Conservation (phyloP, 345 rosid species). For the Bretschneidera sinensis region DNA sequence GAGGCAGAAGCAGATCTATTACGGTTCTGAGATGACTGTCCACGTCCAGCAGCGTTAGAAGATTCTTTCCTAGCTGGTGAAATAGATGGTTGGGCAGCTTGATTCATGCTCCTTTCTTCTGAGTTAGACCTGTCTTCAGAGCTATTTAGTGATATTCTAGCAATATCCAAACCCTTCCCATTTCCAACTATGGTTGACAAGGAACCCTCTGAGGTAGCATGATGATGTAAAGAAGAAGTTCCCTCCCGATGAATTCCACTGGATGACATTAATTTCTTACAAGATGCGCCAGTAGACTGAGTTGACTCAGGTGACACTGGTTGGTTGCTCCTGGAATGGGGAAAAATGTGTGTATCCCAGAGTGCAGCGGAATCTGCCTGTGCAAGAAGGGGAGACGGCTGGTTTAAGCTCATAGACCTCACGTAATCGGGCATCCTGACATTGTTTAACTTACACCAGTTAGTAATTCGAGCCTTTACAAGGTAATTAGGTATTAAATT, state of each 20-base stretch:
- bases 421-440: constrained; percentile 80
- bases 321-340: constrained; percentile 32
- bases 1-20: constrained; percentile 60
- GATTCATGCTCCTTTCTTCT: constrained; percentile 43
- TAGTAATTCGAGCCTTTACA: constrained; percentile 86
- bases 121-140: constrained; percentile 52
- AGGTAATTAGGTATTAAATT: constrained; percentile 93
- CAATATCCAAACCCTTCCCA: constrained; percentile 45
- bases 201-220: constrained; percentile 53
- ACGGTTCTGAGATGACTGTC: constrained; percentile 41
- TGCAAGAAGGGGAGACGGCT: constrained; percentile 48
- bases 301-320: constrained; percentile 46
- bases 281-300: constrained; percentile 39
- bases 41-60: constrained; percentile 34
- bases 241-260: constrained; percentile 38
- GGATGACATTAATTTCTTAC: constrained; percentile 34
- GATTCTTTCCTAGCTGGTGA: constrained; percentile 50
- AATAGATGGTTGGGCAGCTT: constrained; percentile 36
- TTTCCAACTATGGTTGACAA: constrained; percentile 44
- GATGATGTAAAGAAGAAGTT: constrained; percentile 56
- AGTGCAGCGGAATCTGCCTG: constrained; percentile 44
- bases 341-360: constrained; percentile 26
- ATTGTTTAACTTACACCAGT: constrained; percentile 90
- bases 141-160: constrained; percentile 40
- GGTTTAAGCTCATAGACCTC: constrained; percentile 48